Evolutionary conservation across 2,329 filamentous ascomycete species (phyloP).

Genomic region (Aureobasidium zeae): DNA sequence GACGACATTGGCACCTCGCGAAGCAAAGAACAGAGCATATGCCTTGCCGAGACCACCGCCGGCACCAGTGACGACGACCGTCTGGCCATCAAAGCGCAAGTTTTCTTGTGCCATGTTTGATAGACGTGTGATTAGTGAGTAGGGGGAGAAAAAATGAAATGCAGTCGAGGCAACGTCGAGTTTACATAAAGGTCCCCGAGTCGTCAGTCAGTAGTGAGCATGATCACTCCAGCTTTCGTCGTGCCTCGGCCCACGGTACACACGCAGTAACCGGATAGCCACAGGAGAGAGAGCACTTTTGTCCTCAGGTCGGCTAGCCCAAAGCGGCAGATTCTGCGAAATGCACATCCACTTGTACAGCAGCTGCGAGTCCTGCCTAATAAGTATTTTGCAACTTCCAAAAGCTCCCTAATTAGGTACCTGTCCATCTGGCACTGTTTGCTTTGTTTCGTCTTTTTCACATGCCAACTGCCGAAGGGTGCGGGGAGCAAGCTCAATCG

Average conservation of each 20-base stretch:
- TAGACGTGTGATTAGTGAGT: constrained; percentile 2
- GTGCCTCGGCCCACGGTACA: constrained; percentile 14
- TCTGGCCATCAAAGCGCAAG: constrained; percentile 81
- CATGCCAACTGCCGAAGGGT: constrained; percentile 10
- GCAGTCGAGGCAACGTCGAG: constrained; percentile 2
- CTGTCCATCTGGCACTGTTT: too few species aligned
- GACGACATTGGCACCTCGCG: constrained; percentile 84
- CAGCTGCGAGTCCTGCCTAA: too few species aligned
- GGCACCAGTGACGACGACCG: constrained; percentile 78
- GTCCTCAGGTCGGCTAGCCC: too few species aligned
- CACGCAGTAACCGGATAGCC: constrained; percentile 7
- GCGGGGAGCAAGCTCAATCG: constrained; percentile 6
- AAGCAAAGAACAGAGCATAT: constrained; percentile 83
- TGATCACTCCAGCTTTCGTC: constrained; percentile 13
- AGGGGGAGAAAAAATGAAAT: constrained; percentile 11
- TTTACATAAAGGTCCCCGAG: constrained; percentile 11
- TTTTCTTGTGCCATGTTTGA: constrained; percentile 17
- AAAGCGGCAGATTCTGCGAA: too few species aligned
- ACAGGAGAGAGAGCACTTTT: background rate
- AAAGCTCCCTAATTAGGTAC: too few species aligned
- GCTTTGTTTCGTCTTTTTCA: constrained; percentile 13
- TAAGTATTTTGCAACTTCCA: too few species aligned
- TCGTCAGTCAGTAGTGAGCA: too few species aligned
- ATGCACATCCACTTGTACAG: too few species aligned
- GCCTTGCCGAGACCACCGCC: constrained; percentile 73